Base-by-base conservation (phyloP, 305 asterid species). In the Rubia peregrina region DNA sequence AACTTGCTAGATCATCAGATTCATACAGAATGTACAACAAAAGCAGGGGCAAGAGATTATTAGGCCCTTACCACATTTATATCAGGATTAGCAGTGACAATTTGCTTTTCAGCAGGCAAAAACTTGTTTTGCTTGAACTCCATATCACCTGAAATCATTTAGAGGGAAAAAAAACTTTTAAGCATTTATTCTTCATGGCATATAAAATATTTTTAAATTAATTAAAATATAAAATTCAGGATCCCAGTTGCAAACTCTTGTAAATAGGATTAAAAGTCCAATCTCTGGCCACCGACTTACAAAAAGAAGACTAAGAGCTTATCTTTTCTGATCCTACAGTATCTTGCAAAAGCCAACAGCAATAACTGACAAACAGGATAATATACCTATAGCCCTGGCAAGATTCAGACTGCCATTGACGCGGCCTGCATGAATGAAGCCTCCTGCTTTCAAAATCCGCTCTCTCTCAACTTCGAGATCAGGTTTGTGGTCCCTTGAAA, bases 91-190 rank as follows among this genome's bases (percentile, higher is more conserved):
- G 98, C 98, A 6, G 98, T 93, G 46, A 93, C 91, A 72, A 88
- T 77, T 85, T 93, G 97, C 79, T 86, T 91, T 71, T 89, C 97
- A 17, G 95, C 88, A 74, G 98, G 92, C 67, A 93, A 85, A 73
- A 81, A 91, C 80, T 88, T 93, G 79, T 93, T 93, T 85, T 89
- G 97, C 91, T 93, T 93, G 92, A 93, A 93, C 82, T 90, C 97
- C 97, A 89, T 87, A 80, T 93, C 98, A 74, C 98, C 98, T 92
- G 90, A 76, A 85, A 74, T 43, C 44, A 80, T 44, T 49, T 33
- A 33, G 51, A 42, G 16, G 16, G 26, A 14, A 14, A 11, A 11
- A 57, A 63, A 72, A 42, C 74, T 60, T 7, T 13, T 66, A 9
- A 36, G 42, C 30, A 7, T 33, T 30, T n/a, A 21, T 68, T 33